Conservation (phyloP, 176 grass and related monocot genomes). For the Lolium perenne region DNA sequence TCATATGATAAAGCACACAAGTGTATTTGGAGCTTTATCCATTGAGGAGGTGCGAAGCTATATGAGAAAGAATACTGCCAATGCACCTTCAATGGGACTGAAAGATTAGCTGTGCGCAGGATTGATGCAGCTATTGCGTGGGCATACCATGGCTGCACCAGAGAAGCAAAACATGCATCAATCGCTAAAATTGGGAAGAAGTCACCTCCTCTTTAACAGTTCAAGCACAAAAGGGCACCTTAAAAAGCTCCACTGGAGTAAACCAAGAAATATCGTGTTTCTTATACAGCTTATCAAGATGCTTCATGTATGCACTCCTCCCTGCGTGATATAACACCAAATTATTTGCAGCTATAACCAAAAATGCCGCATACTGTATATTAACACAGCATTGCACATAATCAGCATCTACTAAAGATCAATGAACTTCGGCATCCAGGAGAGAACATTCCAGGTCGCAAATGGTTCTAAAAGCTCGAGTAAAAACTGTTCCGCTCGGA, state of each 20-base stretch:
- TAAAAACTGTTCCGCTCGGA: background rate
- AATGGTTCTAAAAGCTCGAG: background rate
- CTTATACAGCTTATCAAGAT: conserved; percentile 90
- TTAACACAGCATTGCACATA: conserved; percentile 11
- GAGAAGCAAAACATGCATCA: conserved; percentile 36
- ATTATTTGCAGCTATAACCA: background rate
- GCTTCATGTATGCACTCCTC: conserved; percentile 75
- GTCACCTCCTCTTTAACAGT: background rate
- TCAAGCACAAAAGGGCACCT: conserved; percentile 57
- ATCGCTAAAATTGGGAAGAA: conserved; percentile 1
- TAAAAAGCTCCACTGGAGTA: conserved; percentile 95
- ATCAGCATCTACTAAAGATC: background rate
- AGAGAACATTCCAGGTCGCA: conserved; percentile 6
- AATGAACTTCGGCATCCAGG: background rate
- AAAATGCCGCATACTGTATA: background rate
- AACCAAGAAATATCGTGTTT: conserved; percentile 95
- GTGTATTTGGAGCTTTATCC: background rate
- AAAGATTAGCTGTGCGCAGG: conserved; percentile 89
- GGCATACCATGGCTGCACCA: conserved; percentile 95
- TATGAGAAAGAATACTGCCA: conserved; percentile 7
- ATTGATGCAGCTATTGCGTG: conserved; percentile 91
- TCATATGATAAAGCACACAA: background rate
- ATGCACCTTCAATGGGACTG: conserved; percentile 78
- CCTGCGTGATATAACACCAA: conserved; percentile 51
- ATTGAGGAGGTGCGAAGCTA: background rate